Base-by-base conservation (phyloP, 1,284 basidiomycete species). In the Apiotrichum porosum region DNA sequence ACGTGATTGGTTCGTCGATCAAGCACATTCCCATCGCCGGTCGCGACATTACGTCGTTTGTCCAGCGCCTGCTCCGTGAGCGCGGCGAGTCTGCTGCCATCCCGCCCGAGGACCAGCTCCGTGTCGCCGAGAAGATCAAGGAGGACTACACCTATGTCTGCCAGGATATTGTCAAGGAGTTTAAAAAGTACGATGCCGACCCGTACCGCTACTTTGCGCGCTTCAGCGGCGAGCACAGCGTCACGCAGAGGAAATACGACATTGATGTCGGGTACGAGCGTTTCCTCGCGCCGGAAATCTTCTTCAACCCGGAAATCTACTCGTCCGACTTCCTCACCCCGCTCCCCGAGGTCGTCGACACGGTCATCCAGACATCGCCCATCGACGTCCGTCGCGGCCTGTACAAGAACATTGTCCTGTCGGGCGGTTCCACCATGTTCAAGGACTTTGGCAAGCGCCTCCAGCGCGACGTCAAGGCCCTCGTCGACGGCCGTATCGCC, bases 291-390 rank as follows among this genome's bases (percentile, higher is more conserved):
- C 92, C 95, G 5, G 95, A 98, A 72, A 95, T 98, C 69, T 97
- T 98, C 78, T 98, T 98, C 81, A 98, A 98, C 76, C 95, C 95
- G 12, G 95, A 98, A 72, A 97, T 99, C 63, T 90, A 88, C 72
- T 94, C 89, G 0, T 95, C 91, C 38, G 95, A 99, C 74, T 99
- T 97, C 80, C 76, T 99, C 53, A 97, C 94, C 2, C 95, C 95
- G 4, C 80, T 99, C 3, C 93, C 95, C 1, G 85, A 97, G 57
- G 90, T 99, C 35, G 95, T 99, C 48, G 95, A 99, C 65, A 83
- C 83, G 48, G 94, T 97, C 51, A 97, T 99, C 60, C 91, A 95
- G 72, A 82, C 88, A 50, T 93, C 88, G 9, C 95, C 95, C 13
- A 98, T 97, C 52, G 92, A 97, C 72, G 91, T 94, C 38, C 82